Percentiles rank a stretch among this genome's conserved stretches.
Conservation (phyloP, 805 yeast species). For the Saccharomycopsis olivae region DNA sequence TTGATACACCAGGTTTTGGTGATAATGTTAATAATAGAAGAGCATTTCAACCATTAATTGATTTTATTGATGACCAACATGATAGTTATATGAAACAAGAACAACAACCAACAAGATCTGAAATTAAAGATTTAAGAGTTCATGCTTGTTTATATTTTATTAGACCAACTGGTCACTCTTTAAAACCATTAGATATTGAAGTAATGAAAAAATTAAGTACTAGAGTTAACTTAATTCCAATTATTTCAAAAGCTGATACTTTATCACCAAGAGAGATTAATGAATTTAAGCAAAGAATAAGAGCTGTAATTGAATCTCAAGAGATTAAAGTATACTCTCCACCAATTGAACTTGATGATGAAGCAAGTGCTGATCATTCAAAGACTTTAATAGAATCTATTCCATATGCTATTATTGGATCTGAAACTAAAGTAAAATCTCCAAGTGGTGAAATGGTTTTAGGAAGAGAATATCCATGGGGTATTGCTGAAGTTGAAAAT, state of each 20-base stretch:
- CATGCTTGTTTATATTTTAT: slow-evolving; percentile 87
- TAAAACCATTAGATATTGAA: slow-evolving; percentile 81
- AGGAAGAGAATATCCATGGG: slow-evolving; percentile 90
- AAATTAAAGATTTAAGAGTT: slow-evolving; percentile 71
- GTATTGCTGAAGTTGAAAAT: slow-evolving; percentile 78
- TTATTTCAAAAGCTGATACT: slow-evolving; percentile 84
- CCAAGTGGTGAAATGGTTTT: slow-evolving; percentile 53
- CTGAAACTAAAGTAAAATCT: slow-evolving; percentile 59
- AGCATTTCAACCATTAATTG: slow-evolving; percentile 79
- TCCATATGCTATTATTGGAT: slow-evolving; percentile 81
- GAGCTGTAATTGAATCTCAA: slow-evolving; percentile 76
- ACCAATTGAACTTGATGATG: slow-evolving; percentile 66
- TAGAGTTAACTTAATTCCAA: slow-evolving; percentile 80
- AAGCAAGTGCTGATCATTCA: slow-evolving; percentile 69
- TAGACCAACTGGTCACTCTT: slow-evolving; percentile 94
- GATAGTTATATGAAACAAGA: slow-evolving; percentile 84
- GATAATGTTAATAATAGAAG: slow-evolving; percentile 78
- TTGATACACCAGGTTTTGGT: slow-evolving; percentile 93
- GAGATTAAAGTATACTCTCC: slow-evolving; percentile 78
- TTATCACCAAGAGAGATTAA: slow-evolving; percentile 61
- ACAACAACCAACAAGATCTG: slow-evolving; percentile 71
- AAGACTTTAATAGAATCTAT: slow-evolving; percentile 69
- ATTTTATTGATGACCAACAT: slow-evolving; percentile 87
- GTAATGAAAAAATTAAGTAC: slow-evolving; percentile 75
- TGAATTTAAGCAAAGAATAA: slow-evolving; percentile 61